phyloP scores from a whole-genome alignment of 768 basidiomycete genomes.

The Boletus rubroflammeus region DNA sequence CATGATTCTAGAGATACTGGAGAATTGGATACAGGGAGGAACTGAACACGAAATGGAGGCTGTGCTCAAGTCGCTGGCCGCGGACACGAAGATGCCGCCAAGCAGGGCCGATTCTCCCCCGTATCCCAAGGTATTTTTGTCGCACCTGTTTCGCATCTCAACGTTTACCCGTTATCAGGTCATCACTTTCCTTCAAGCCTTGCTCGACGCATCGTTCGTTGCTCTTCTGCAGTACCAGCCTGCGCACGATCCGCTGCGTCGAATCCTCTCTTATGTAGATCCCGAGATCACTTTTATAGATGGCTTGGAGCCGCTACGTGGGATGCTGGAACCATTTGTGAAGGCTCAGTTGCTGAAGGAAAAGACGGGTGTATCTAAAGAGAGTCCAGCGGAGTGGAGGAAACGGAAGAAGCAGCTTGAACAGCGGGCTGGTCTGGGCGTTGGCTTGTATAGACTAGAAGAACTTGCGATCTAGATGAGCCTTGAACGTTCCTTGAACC shows the following conservation, averaged over 20 bases:
- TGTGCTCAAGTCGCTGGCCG: constrained; percentile 22
- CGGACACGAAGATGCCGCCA: constrained; percentile 12
- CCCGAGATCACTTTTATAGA: constrained; percentile 52
- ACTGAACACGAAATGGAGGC: constrained; percentile 23
- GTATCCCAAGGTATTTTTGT: constrained; percentile 37
- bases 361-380: constrained; percentile 32
- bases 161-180: constrained; percentile 46
- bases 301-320: constrained; percentile 53
- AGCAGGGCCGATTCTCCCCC: constrained; percentile 19
- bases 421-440: constrained; percentile 47
- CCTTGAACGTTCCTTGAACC: background rate
- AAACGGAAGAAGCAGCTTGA: constrained; percentile 51
- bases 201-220: constrained; percentile 73
- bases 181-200: constrained; percentile 54
- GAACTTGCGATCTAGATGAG: constrained; percentile 52
- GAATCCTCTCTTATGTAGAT: constrained; percentile 48
- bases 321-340: constrained; percentile 60
- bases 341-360: constrained; percentile 52
- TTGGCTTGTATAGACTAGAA: constrained; percentile 71
- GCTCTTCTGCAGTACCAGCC: constrained; percentile 61
- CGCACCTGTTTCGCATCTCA: constrained; percentile 30
- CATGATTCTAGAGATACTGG: constrained; percentile 36
- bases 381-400: constrained; percentile 43
- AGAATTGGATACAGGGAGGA: constrained; percentile 37
- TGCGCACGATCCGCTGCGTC: constrained; percentile 50